Evolutionary conservation across 768 basidiomycete genomes (phyloP).

Genomic region (Asterophora lycoperdoides): DNA sequence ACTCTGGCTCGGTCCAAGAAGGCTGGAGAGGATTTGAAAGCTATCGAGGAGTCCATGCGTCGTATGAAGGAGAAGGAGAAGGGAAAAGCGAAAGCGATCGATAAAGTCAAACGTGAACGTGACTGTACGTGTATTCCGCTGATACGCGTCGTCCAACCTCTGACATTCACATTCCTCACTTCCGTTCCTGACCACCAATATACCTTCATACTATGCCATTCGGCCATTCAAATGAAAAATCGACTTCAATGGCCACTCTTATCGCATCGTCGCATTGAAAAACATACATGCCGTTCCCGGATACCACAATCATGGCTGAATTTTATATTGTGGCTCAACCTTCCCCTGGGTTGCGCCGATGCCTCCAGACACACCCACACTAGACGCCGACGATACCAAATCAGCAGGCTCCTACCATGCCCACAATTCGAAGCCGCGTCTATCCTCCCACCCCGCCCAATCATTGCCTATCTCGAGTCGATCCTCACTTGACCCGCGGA

Average conservation of each 20-base stretch:
- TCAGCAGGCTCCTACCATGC: conserved; percentile 30
- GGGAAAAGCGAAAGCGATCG: conserved; percentile 67
- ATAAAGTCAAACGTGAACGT: conserved; percentile 69
- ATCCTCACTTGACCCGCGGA: conserved; percentile 60
- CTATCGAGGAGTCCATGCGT: conserved; percentile 73
- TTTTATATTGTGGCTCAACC: neutral
- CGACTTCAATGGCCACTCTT: neutral
- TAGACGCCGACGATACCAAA: conserved; percentile 47
- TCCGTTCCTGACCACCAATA: conserved; percentile 8
- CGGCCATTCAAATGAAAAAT: conserved; percentile 1
- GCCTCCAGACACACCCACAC: conserved; percentile 41
- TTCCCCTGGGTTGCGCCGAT: neutral
- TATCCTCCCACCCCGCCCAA: conserved; percentile 40
- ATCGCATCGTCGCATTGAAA: neutral
- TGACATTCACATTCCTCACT: conserved; percentile 18
- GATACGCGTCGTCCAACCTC: conserved; percentile 15
- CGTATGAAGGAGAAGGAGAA: conserved; percentile 73
- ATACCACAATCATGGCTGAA: neutral
- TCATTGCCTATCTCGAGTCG: conserved; percentile 47
- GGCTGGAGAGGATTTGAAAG: conserved; percentile 69
- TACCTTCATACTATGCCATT: conserved; percentile 3
- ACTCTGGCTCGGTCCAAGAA: conserved; percentile 65
- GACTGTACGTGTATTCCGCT: conserved; percentile 56
- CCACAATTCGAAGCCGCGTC: conserved; percentile 40
- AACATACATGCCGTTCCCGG: neutral